Conservation (phyloP, 2,329 filamentous ascomycete genomes). For the Xylaria hypoxylon region DNA sequence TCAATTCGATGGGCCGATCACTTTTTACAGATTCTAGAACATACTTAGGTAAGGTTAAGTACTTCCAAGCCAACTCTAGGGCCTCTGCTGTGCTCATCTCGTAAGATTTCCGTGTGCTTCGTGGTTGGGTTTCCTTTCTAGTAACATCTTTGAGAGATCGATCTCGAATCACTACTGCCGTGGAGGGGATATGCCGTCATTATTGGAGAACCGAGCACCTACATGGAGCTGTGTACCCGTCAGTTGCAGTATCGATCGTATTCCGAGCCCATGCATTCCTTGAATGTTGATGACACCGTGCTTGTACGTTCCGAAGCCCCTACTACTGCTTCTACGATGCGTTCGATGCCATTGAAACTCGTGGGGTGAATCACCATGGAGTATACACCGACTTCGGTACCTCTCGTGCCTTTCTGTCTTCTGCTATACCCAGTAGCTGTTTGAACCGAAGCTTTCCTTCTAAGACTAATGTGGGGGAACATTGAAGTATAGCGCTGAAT, state of each 20-base stretch:
- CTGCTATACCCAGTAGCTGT: background rate
- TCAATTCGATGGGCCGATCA: background rate
- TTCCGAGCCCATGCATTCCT: conserved; percentile 1
- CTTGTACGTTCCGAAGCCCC: background rate
- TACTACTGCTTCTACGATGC: background rate
- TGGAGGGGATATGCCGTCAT: conserved; percentile 33
- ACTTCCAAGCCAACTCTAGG: background rate
- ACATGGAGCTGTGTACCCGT: conserved; percentile 19
- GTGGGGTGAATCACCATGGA: background rate
- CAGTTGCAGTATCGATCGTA: conserved; percentile 20
- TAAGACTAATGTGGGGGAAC: conserved; percentile 15
- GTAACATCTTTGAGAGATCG: background rate
- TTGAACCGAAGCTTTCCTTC: background rate
- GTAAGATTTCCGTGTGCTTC: background rate
- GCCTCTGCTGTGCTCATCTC: background rate
- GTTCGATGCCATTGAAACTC: background rate
- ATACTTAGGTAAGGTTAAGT: background rate
- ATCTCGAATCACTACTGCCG: conserved; percentile 13
- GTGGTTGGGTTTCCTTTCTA: background rate
- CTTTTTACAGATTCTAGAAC: conserved; percentile 5
- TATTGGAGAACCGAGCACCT: conserved; percentile 21
- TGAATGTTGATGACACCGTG: background rate
- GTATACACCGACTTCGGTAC: background rate
- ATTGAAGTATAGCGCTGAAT: background rate
- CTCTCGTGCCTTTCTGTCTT: background rate